Base-by-base conservation (phyloP, 2,329 filamentous ascomycete genomes). In the Pleomassaria siparia region DNA sequence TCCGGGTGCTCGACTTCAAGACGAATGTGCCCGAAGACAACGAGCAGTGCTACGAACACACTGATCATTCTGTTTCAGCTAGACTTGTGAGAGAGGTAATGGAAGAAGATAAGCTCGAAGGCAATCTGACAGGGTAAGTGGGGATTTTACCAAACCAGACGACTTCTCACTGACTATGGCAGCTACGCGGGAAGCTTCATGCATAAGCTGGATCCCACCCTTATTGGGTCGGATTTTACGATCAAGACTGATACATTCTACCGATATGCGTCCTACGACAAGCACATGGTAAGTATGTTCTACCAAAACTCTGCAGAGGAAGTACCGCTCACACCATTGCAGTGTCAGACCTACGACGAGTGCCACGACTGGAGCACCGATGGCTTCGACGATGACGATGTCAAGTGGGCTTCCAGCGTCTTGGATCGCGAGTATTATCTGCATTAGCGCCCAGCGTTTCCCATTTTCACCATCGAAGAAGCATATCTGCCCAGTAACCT, bases 31-130 rank as follows among this genome's bases (percentile, higher is more conserved):
- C 56, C 0, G 42, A 54, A 2, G 45, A 52, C 2, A 40, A 50
- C 2, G 39, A 59, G 4, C 4, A 36, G 18, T 13, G 13, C 21
- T 49, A 44, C 25, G 62, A 67, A 25, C 62, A 68, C 44, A 46
- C 58, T 3, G 64, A 66, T 30, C 64, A 62, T 16, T 45, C 55
- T 9, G 48, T 60, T 7, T 60, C 62, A 32, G 64, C 63, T 1
- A 54, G 57, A 30, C 39, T 68, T 5, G 63, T 64, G 5, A 47
- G 53, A n/a, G 58, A 64, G 12, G 56, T 58, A 2, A 33, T 64
- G 28, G 49, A 55, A 22, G 26, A 40, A 12, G 35, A 55, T 28
- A 47, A 54, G 4, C 51, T 60, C 11, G 26, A 28, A 1, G 56
- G 37, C 0, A 53, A 48, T 12, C 24, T 62, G 12, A 49, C 37